A percentile compares a stretch with the other conserved stretches of the same genome.
Evolutionary conservation across 2,329 filamentous ascomycete species (phyloP).

Genomic region (Akanthomyces lecanii): DNA sequence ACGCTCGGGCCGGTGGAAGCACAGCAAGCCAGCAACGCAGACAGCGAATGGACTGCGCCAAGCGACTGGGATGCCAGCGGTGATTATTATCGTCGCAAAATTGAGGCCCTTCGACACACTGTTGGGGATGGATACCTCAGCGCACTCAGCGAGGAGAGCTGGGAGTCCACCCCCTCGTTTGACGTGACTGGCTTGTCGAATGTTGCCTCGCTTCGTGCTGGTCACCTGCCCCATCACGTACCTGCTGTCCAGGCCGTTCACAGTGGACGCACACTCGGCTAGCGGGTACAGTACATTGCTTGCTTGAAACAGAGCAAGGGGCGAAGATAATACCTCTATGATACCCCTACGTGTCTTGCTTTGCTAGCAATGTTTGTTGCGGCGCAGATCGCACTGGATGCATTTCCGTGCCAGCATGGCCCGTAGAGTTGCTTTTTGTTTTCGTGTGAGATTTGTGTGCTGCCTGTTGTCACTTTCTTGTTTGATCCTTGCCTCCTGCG

Average conservation of each 20-base stretch:
- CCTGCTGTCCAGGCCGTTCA: conserved; percentile 45
- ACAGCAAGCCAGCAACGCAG: neutral
- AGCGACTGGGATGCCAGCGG: conserved; percentile 64
- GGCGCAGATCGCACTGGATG: neutral
- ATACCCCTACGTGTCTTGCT: conserved; percentile 7
- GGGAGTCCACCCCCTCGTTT: conserved; percentile 38
- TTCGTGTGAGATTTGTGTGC: neutral
- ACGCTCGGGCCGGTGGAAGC: conserved; percentile 28
- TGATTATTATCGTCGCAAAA: conserved; percentile 80
- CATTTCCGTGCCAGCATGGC: neutral
- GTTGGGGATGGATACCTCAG: conserved; percentile 86
- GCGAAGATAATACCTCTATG: conserved; percentile 10
- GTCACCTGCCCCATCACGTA: conserved; percentile 30
- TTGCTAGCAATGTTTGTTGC: neutral
- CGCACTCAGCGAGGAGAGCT: conserved; percentile 74
- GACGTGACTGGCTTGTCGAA: conserved; percentile 24
- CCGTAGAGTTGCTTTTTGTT: neutral
- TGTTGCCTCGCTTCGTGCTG: conserved; percentile 27
- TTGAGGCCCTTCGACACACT: conserved; percentile 79
- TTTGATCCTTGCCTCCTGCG: neutral
- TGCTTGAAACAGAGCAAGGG: conserved; percentile 7
- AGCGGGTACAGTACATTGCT: conserved; percentile 19
- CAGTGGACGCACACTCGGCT: conserved; percentile 50
- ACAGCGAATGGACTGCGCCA: conserved; percentile 10
- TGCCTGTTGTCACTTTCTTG: neutral